These are phyloP conservation scores for Gastrodia elata DNA, from an alignment of 106 monocot species.

Conservation along the genomic window DNA sequence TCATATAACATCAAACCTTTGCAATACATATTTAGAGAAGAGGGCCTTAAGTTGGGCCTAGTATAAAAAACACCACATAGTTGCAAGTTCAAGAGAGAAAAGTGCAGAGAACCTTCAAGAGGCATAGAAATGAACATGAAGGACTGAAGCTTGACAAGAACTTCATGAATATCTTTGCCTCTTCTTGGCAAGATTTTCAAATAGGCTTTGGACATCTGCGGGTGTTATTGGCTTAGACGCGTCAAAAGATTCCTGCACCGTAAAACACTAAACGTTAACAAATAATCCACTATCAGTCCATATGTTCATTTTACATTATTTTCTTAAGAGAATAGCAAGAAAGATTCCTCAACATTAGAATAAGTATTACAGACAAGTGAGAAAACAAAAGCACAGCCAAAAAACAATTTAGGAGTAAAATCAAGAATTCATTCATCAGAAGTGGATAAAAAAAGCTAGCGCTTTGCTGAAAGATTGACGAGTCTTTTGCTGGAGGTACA, in stretches of 20 bases:
- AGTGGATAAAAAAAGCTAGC: too few relatives aligned
- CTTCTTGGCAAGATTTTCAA: constrained; percentile 94
- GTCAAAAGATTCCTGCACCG: constrained; percentile 70
- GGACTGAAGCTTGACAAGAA: constrained; percentile 1
- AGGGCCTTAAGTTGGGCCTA: background rate
- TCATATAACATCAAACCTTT: constrained; percentile 4
- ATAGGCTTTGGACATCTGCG: constrained; percentile 61
- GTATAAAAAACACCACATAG: background rate
- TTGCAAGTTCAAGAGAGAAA: background rate
- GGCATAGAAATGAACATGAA: background rate
- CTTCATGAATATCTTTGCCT: constrained; percentile 49
- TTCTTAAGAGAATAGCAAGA: background rate
- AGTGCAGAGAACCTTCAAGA: background rate
- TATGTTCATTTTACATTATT: too few relatives aligned
- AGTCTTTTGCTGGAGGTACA: too few relatives aligned
- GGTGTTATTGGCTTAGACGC: constrained; percentile 73
- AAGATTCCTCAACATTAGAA: too few relatives aligned
- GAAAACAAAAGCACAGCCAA: too few relatives aligned
- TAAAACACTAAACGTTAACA: background rate
- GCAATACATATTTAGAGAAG: background rate
- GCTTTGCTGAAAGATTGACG: too few relatives aligned
- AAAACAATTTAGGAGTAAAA: too few relatives aligned
- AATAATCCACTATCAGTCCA: background rate
- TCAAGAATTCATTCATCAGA: too few relatives aligned
- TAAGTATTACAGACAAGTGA: too few relatives aligned